Base-by-base conservation (phyloP, 192 early-diverging fungal species). In the Coemansia reversa region DNA sequence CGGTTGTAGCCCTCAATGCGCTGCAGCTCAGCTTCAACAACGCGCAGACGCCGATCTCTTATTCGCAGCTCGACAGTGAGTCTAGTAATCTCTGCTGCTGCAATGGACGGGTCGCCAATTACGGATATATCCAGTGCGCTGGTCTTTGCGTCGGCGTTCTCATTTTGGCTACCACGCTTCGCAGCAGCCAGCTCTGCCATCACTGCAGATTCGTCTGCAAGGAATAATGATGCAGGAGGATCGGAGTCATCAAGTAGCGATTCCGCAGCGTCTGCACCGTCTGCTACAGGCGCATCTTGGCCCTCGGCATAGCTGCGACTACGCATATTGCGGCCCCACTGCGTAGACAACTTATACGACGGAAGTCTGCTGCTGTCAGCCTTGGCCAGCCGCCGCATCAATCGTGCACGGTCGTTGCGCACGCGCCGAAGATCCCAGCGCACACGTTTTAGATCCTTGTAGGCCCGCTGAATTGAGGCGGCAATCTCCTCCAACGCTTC, bases 351-450 rank as follows among this genome's bases (percentile, higher is more conserved):
- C 60, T 72, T 69, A 19, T 56, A 75, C 32, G 78, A 81, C 12
- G 78, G 78, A 45, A 81, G 62, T 52, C 71, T 72, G 63, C 62
- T 62, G 6, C 62, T 61, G 47, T 75, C 78, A 6, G 39, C 50
- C 63, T 81, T 54, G n/a, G 65, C 69, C 58, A 76, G 11, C 16
- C 78, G 72, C 69, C 65, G 67, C 58, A 81, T 57, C 60, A 81
- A 18, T 4, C 69, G 78, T 4, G 55, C 58, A 5, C 78, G 74
- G 45, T 76, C 69, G 24, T 62, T 63, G 48, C 67, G 70, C 4
- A 64, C 59, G 12, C 70, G 58, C 19, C 55, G 33, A 16, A 67
- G 60, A 7, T 70, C 69, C 18, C 60, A 29, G 19, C 78, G 73
- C 7, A 81, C 28, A 18, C 69, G 70, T 57, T 69, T 72, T 24